Conservation (phyloP, 2,329 filamentous ascomycete genomes). For the Fusarium sp. region DNA sequence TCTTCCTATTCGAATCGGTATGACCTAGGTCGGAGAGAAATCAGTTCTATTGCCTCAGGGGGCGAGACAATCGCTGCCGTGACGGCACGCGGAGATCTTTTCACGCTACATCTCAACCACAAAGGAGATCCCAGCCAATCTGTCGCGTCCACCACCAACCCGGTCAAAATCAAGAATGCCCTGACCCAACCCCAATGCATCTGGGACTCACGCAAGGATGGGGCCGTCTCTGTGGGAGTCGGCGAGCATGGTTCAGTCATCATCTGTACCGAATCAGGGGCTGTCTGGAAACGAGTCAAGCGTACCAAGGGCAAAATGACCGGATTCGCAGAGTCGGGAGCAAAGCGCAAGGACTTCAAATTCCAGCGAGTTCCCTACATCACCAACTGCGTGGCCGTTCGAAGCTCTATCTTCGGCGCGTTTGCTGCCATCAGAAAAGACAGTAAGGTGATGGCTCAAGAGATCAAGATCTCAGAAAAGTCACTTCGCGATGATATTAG, state of each 20-base stretch:
- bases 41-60: constrained; percentile 82
- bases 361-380: constrained; percentile 91
- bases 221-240: constrained; percentile 86
- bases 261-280: constrained; percentile 90
- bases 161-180: constrained; percentile 87
- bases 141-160: constrained; percentile 87
- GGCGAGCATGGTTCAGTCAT: constrained; percentile 96
- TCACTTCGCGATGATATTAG: constrained; percentile 80
- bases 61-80: constrained; percentile 93
- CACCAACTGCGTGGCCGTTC: constrained; percentile 84
- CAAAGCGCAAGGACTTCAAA: constrained; percentile 89
- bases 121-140: constrained; percentile 71
- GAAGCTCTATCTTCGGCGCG: constrained; percentile 89
- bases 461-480: constrained; percentile 74
- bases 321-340: constrained; percentile 60
- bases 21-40: constrained; percentile 74
- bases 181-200: constrained; percentile 83
- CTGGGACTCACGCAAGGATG: constrained; percentile 90
- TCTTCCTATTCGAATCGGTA: constrained; percentile 63
- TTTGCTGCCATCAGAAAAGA: constrained; percentile 90
- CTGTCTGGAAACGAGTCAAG: constrained; percentile 90
- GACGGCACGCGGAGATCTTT: constrained; percentile 86
- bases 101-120: constrained; percentile 81
- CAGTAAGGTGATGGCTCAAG: constrained; percentile 80
- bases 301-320: constrained; percentile 83